Evolutionary conservation across 345 rosid species (phyloP).

Genomic region (Garcia nutans): DNA sequence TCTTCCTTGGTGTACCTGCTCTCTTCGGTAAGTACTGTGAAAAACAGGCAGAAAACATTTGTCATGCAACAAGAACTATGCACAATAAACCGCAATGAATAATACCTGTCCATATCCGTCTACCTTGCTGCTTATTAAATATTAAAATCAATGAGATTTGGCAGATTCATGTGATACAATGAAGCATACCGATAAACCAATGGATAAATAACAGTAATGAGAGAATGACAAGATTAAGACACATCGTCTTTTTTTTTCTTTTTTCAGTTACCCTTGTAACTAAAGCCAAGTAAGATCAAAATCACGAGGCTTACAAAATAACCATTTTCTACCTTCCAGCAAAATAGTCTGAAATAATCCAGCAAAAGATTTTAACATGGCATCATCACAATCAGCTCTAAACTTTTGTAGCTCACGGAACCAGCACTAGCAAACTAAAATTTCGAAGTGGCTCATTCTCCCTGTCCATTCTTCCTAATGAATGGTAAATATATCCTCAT

Average conservation of each 20-base stretch:
- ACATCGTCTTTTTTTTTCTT: fast-evolving
- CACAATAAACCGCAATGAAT: neutral
- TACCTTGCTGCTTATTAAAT: neutral
- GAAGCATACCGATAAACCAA: neutral
- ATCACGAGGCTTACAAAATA: neutral
- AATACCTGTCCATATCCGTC: neutral
- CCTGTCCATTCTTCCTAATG: neutral
- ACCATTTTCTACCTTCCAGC: neutral
- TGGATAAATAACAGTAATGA: neutral
- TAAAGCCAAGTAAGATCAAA: neutral
- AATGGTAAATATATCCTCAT: neutral
- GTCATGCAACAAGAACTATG: neutral
- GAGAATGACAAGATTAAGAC: neutral
- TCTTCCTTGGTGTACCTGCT: constrained; percentile 60
- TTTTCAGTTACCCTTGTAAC: neutral
- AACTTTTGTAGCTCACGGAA: neutral
- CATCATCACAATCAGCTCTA: neutral
- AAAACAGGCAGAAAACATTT: constrained; percentile 6
- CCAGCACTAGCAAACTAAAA: neutral
- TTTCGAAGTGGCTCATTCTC: neutral
- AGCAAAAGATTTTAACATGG: neutral
- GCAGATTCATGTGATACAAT: neutral
- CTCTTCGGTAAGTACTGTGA: constrained; percentile 58
- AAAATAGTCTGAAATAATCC: neutral
- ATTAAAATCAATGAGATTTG: neutral